phyloP scores from a whole-genome alignment of 2,329 filamentous ascomycete species.

The Monilinia vaccinii-corymbosi region DNA sequence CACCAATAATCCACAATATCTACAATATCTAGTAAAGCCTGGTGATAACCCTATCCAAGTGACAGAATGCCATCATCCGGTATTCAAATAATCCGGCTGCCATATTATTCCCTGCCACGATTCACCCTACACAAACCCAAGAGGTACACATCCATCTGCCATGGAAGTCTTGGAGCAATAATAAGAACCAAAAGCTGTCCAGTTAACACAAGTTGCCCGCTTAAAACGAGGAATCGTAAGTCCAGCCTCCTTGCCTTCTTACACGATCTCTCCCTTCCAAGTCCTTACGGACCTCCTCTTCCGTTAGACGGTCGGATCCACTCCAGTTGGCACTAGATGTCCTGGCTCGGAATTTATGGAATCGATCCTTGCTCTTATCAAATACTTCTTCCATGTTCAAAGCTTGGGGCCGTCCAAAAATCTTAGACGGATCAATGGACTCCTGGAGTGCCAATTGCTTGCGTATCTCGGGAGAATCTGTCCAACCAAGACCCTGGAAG shows the following conservation, averaged over 20 bases:
- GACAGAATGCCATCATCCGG: background rate
- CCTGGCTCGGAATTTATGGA: conserved; percentile 79
- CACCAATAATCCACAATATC: too few relatives aligned
- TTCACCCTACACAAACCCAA: background rate
- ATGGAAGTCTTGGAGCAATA: background rate
- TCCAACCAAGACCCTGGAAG: conserved; percentile 71
- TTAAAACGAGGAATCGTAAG: conserved; percentile 40
- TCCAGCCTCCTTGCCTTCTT: conserved; percentile 78
- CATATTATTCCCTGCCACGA: background rate
- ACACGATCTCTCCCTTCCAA: conserved; percentile 70
- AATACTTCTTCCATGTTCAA: conserved; percentile 97
- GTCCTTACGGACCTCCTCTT: conserved; percentile 78
- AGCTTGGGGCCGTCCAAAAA: conserved; percentile 83
- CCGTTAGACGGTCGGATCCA: conserved; percentile 70
- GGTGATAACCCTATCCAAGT: background rate
- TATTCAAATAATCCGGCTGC: background rate
- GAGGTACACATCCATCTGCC: background rate
- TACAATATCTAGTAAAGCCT: background rate
- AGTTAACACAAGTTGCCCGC: background rate
- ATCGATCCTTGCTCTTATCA: conserved; percentile 73
- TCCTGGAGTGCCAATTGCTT: conserved; percentile 73
- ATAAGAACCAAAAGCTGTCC: background rate
- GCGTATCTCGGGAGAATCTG: conserved; percentile 75
- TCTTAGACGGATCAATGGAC: conserved; percentile 68
- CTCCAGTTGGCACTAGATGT: conserved; percentile 96